Evolutionary conservation across 805 yeast genomes (phyloP).

Genomic region (Yamadazyma akitaensis): DNA sequence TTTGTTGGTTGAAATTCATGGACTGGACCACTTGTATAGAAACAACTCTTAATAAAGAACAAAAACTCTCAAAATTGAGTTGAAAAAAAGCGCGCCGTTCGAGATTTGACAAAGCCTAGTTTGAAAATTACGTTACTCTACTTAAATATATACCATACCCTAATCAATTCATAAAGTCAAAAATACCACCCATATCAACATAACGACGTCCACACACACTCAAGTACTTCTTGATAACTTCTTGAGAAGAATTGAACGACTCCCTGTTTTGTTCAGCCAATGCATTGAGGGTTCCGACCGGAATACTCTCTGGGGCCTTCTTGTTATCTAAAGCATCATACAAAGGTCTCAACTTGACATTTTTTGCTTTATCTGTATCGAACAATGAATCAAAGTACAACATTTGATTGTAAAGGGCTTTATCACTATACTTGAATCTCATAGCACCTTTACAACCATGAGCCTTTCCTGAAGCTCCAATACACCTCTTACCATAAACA

Average conservation of each 20-base stretch:
- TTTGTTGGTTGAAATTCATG: conserved; percentile 15
- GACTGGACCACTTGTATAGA: not conserved
- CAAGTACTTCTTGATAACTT: conserved; percentile 69
- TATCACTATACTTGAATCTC: conserved; percentile 73
- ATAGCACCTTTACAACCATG: conserved; percentile 76
- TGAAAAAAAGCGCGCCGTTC: not conserved
- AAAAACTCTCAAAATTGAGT: not conserved
- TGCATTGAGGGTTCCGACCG: conserved; percentile 60
- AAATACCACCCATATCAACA: conserved; percentile 82
- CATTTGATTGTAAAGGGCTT: conserved; percentile 80
- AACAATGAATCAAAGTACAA: conserved; percentile 75
- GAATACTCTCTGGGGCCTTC: conserved; percentile 20
- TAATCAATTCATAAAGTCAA: conserved; percentile 48
- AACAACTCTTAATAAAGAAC: not conserved
- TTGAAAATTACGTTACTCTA: not conserved
- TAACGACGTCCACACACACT: conserved; percentile 82
- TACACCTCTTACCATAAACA: conserved; percentile 85
- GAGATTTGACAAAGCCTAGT: not conserved
- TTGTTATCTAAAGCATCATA: conserved; percentile 28
- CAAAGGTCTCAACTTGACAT: conserved; percentile 51
- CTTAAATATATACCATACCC: not conserved
- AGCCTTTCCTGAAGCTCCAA: conserved; percentile 60
- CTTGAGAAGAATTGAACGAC: conserved; percentile 49
- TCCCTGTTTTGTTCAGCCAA: conserved; percentile 76
- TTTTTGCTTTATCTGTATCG: conserved; percentile 75